Evolutionary conservation across 257 asterid species (phyloP), one percentile per base, ranked within the genome.

Genomic region (Plectranthus barbatus): DNA sequence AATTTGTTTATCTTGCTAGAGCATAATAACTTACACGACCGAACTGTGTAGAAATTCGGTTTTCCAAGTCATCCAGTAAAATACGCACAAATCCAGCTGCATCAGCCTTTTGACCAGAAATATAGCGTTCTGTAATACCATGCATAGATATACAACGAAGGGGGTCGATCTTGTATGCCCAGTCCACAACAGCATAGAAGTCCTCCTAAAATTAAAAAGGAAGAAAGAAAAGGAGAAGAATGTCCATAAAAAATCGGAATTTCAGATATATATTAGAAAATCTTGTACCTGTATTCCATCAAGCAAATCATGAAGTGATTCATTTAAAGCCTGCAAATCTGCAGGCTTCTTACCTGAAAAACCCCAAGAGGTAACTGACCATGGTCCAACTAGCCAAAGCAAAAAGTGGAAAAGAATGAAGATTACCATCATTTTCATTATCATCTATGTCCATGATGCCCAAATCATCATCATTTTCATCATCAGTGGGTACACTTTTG

Each of bases 141-240:
- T 90, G 97, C 99, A 93, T 93, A 52, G 99, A 90, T 76, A 93
- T 93, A 85, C 99, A 93, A 39, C 96, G 90, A 69, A 93, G 78
- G 66, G 99, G 96, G 68, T 93, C 99, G 44, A 87, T 85, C 83
- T 93, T 93, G 79, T 88, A 84, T 36, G 97, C 99, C 99, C 99
- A 93, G 79, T 93, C 99, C 73, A 93, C 97, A 74, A 93, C 97
- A 66, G 96, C 97, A 81, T 85, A 93, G 81, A 93, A 90, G 76
- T 93, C 99, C 77, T 93, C 99, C 99, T 93, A 72, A 56, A 79
- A 64, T 18, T 58, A 49, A 52, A 67, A 36, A 74, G 64, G 18
- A 64, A 56, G 62, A 14, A 46, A 45, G 53, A 58, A 46, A 37
- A 15, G 49, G 37, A 31, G 39, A 54, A 68, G 46, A 60, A 58